A percentile compares a stretch with the other conserved stretches of the same genome.
Evolutionary conservation across 1,139 yeast species (phyloP).

Genomic region (Kodamaea alishanica): DNA sequence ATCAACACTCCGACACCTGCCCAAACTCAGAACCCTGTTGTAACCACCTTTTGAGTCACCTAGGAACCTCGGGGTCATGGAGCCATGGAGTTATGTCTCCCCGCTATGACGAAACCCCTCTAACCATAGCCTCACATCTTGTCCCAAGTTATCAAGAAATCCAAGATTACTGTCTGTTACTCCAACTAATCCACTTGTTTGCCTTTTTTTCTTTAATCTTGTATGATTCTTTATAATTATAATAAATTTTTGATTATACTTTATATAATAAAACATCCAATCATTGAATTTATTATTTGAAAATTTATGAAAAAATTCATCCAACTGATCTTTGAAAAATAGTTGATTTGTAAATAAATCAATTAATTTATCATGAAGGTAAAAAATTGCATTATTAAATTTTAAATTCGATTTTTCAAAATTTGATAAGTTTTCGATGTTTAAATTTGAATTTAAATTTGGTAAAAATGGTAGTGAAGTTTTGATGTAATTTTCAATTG

Average conservation of each 20-base stretch:
- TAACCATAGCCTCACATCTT: conserved; percentile 44
- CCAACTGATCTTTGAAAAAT: conserved; percentile 19
- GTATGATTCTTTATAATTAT: conserved; percentile 38
- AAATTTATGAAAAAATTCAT: conserved; percentile 44
- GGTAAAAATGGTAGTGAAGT: conserved; percentile 43
- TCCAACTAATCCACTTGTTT: conserved; percentile 1
- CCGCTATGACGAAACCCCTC: conserved; percentile 25
- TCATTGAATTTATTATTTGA: conserved; percentile 36
- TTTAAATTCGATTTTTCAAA: conserved; percentile 10
- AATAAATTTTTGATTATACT: conserved; percentile 28
- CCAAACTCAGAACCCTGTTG: no score
- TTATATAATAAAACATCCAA: conserved; percentile 45
- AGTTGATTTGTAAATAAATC: conserved; percentile 29
- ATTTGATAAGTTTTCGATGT: conserved; percentile 10
- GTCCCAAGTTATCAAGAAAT: conserved; percentile 43
- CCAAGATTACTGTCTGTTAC: conserved; percentile 21
- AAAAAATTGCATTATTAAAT: conserved; percentile 31
- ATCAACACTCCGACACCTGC: no score
- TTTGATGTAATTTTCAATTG: conserved; percentile 23
- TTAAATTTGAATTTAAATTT: conserved; percentile 9
- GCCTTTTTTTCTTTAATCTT: conserved; percentile 16
- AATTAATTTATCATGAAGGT: conserved; percentile 39
- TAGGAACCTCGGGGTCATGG: no score
- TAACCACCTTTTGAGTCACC: no score
- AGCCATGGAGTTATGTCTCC: conserved; percentile 17